Percentiles rank a stretch among this genome's conserved stretches.
phyloP scores from a whole-genome alignment of 1,284 basidiomycete species.

The Rhodotorula sp. region DNA sequence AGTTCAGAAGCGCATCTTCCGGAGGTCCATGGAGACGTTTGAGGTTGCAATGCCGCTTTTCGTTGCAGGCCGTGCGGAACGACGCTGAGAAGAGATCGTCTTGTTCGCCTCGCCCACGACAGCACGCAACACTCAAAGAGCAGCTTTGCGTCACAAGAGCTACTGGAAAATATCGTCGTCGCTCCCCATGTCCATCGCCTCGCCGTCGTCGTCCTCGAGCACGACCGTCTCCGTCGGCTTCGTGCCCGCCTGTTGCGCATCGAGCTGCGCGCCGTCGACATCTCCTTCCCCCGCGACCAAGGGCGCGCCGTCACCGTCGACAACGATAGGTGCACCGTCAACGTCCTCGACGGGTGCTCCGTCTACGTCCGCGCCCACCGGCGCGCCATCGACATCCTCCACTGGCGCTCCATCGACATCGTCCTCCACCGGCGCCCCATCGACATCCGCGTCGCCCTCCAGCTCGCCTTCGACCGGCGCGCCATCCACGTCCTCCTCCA shows the following conservation, averaged over 20 bases:
- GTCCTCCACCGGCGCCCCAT: slow-evolving; percentile 36
- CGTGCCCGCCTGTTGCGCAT: not conserved
- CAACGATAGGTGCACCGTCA: not conserved
- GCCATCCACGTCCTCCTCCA: slow-evolving; percentile 47
- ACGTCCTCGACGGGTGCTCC: not conserved
- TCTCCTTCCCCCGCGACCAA: not conserved
- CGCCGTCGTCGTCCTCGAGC: slow-evolving; percentile 17
- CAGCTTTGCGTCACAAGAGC: not conserved
- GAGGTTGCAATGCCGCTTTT: no score
- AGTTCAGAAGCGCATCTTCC: no score
- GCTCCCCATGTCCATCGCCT: slow-evolving; percentile 25
- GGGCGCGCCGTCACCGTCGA: not conserved
- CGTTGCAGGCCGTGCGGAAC: no score
- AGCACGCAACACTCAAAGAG: no score
- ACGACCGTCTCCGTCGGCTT: slow-evolving; percentile 8
- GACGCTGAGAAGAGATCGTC: no score
- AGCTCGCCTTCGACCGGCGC: slow-evolving; percentile 53
- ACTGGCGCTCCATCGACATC: slow-evolving; percentile 4
- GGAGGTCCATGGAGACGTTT: no score
- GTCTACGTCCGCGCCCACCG: not conserved
- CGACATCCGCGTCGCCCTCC: slow-evolving; percentile 52
- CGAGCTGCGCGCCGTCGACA: slow-evolving; percentile 12
- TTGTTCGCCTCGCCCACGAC: no score
- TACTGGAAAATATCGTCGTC: slow-evolving; percentile 30
- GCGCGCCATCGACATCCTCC: not conserved